phyloP scores from a whole-genome alignment of 1,139 yeast species.

The Debaryomyces subglobosus region DNA sequence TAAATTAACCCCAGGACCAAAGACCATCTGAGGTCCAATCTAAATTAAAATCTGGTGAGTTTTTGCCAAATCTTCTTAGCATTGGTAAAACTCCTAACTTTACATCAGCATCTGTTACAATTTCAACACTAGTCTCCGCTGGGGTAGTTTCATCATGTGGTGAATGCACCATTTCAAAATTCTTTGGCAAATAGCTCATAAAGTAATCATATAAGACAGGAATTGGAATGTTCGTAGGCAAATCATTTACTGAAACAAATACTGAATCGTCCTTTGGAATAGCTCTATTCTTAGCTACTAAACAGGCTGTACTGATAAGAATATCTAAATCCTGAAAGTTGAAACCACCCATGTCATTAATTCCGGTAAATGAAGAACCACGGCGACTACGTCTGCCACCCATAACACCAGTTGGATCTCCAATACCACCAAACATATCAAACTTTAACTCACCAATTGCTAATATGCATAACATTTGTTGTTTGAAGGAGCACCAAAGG shows the following conservation, averaged over 20 bases:
- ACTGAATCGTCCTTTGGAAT: conserved; percentile 17
- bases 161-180: conserved; percentile 17
- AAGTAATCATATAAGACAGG: conserved; percentile 44
- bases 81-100: conserved; percentile 34
- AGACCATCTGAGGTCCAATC: conserved; percentile 43
- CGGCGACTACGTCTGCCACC: conserved; percentile 27
- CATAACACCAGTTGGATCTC: conserved; percentile 23
- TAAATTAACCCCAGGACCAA: conserved; percentile 30
- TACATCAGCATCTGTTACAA: conserved; percentile 26
- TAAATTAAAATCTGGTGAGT: conserved; percentile 32
- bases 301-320: conserved; percentile 35
- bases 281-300: conserved; percentile 30
- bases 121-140: conserved; percentile 23
- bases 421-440: conserved; percentile 25
- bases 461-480: conserved; percentile 25
- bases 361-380: conserved; percentile 41
- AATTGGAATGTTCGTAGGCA: conserved; percentile 39
- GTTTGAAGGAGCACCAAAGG: conserved; percentile 34
- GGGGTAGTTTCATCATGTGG: conserved; percentile 14
- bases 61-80: conserved; percentile 37
- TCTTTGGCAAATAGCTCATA: conserved; percentile 35
- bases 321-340: conserved; percentile 48
- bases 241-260: conserved; percentile 33
- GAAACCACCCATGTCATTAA: conserved; percentile 45
- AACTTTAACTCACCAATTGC: conserved; percentile 43